phyloP scores from a whole-genome alignment of 345 rosid genomes.

The Corchorus capsularis region DNA sequence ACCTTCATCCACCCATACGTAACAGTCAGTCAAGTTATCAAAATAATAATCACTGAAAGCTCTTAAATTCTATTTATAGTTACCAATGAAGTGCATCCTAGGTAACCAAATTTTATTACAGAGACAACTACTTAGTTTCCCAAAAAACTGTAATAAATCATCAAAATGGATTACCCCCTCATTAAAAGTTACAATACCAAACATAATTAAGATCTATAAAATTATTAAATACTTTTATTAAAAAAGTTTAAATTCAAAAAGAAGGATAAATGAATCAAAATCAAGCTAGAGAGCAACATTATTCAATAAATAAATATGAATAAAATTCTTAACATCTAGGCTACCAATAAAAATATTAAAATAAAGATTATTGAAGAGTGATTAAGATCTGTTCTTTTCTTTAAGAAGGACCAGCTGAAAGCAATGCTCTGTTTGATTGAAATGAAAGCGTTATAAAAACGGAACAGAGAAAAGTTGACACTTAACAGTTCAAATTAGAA shows the following conservation, averaged over 20 bases:
- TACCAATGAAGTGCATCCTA: constrained; percentile 16
- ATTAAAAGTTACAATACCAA: background rate
- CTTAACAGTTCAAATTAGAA: background rate
- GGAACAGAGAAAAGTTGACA: constrained; percentile 5
- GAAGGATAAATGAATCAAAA: background rate
- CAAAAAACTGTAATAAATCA: constrained; percentile 7
- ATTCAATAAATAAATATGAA: background rate
- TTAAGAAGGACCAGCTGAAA: background rate
- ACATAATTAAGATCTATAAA: constrained; percentile 9
- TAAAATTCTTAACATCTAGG: background rate
- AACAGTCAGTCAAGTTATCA: constrained; percentile 32
- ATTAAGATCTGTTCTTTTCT: constrained; percentile 12
- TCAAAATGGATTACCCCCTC: background rate
- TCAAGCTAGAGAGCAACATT: background rate
- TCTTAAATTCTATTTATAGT: background rate
- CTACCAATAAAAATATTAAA: background rate
- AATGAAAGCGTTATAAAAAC: background rate
- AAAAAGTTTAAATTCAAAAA: background rate
- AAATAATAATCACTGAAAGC: background rate
- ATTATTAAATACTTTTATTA: background rate
- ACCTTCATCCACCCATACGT: constrained; percentile 30
- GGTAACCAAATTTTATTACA: background rate
- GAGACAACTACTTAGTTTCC: background rate
- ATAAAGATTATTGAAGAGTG: background rate
- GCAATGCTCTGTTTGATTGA: constrained; percentile 12